phyloP scores from a whole-genome alignment of 257 asterid species.

The Agastache rugosa region DNA sequence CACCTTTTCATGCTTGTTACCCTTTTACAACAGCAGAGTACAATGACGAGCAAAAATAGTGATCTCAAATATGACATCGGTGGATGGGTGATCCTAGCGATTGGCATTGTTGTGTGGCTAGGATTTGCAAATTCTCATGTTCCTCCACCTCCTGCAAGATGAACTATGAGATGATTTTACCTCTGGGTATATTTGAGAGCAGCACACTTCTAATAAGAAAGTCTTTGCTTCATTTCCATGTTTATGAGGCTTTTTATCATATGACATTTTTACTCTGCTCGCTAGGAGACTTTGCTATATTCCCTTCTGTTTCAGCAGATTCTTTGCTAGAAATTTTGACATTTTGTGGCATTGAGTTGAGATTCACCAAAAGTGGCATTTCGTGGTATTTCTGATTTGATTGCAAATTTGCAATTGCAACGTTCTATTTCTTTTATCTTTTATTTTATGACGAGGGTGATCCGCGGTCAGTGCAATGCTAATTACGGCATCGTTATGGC shows the following conservation, averaged over 20 bases:
- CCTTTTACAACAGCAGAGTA: constrained; percentile 25
- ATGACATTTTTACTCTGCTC: not conserved
- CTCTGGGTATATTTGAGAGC: not conserved
- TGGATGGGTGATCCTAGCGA: constrained; percentile 77
- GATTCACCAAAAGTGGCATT: not conserved
- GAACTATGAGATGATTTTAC: not conserved
- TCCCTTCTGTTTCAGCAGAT: not conserved
- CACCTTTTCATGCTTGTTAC: not conserved
- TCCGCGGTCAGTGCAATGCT: no score
- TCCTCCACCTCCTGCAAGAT: constrained; percentile 12
- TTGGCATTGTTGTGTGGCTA: constrained; percentile 8
- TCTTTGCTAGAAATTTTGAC: not conserved
- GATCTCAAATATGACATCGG: constrained; percentile 69
- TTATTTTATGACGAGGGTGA: no score
- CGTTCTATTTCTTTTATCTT: no score
- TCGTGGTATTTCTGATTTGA: not conserved
- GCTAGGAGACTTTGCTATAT: not conserved
- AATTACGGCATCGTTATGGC: no score
- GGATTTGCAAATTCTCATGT: not conserved
- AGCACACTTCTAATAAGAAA: not conserved
- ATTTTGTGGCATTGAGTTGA: not conserved
- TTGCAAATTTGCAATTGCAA: not conserved
- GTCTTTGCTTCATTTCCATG: not conserved
- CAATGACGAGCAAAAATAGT: constrained; percentile 24
- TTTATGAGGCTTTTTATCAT: not conserved